Evolutionary conservation across 1,284 basidiomycete species (phyloP).

Genomic region (Fomitopsis schrenkii): DNA sequence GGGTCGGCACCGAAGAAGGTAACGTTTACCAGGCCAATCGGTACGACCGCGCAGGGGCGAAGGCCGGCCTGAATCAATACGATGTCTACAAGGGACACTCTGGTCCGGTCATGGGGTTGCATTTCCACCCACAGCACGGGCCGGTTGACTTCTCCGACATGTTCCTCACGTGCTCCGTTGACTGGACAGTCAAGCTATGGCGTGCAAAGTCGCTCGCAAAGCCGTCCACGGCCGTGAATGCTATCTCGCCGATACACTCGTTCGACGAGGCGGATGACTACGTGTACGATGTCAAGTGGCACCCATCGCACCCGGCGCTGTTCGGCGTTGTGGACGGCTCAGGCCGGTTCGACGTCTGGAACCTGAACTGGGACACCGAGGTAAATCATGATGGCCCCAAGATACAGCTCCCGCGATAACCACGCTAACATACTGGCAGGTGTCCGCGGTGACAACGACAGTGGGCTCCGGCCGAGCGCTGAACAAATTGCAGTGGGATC

Average conservation of each 20-base stretch:
- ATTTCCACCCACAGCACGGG: constrained; percentile 91
- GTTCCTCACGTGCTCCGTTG: constrained; percentile 87
- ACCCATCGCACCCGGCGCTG: constrained; percentile 89
- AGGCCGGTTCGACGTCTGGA: constrained; percentile 96
- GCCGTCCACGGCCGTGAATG: constrained; percentile 50
- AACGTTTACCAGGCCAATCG: constrained; percentile 94
- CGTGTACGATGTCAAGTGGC: constrained; percentile 99
- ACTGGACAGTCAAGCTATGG: constrained; percentile 98
- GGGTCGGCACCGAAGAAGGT: constrained; percentile 97
- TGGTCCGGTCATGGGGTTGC: constrained; percentile 89
- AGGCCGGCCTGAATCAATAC: constrained; percentile 89
- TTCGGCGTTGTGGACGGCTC: constrained; percentile 94
- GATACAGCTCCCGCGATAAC: constrained; percentile 1
- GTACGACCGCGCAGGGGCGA: constrained; percentile 93
- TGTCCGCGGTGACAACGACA: constrained; percentile 74
- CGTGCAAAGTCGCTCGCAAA: constrained; percentile 69
- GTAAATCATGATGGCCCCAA: constrained; percentile 40
- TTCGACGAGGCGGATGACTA: constrained; percentile 98
- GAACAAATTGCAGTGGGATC: constrained; percentile 95
- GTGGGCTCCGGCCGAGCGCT: constrained; percentile 77
- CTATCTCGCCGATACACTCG: constrained; percentile 75
- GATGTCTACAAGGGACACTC: constrained; percentile 92
- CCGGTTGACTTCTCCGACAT: constrained; percentile 94
- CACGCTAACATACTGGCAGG: constrained; percentile 38
- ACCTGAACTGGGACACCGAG: constrained; percentile 92